Base-by-base conservation (phyloP, 208 protist genomes). In the Wallacemonas sp. region DNA sequence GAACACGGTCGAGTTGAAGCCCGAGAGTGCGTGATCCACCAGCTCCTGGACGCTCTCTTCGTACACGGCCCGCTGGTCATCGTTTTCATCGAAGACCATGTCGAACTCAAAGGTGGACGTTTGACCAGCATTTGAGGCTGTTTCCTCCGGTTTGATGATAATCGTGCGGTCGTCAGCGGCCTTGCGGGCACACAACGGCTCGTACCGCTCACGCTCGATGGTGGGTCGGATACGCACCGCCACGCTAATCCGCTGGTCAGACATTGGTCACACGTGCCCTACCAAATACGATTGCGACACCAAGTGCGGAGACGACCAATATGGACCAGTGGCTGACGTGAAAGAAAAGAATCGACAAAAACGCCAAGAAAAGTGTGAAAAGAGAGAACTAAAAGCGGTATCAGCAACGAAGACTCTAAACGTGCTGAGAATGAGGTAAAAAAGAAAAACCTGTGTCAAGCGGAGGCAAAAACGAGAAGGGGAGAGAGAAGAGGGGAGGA, bases 1-100 rank as follows among this genome's bases (percentile, higher is more conserved):
- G 55, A 97, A 92, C 60, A 97, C 79, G n/a, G 83, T 94, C 3
- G 78, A 42, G 68, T 91, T 91, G 53, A 66, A 82, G 3, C 92
- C 92, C 0, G 79, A 79, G 6, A 97, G 68, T 8, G 85, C 75
- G 64, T 83, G 71, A 60, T 94, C 90, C 0, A 97, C 83, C 50
- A 95, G 69, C 48, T 92, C 86, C 71, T 89, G 84, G 41, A 91
- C 87, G 9, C 78, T 76, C 60, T 94, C 79, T 67, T 92, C 79
- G 68, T 97, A 97, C 26, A 97, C 71, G 1, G 61, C 66, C 21
- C 62, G 41, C 65, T 97, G 90, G 36, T 91, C 73, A 53, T 95
- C 89, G 1, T 50, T 66, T 32, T 73, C 79, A 60, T 94, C 89
- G 44, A 92, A 97, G 26, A 93, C 87, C 42, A 86, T 81, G 75